Conservation (phyloP, 2,329 filamentous ascomycete species). For the Ceratocystis albifundus region DNA sequence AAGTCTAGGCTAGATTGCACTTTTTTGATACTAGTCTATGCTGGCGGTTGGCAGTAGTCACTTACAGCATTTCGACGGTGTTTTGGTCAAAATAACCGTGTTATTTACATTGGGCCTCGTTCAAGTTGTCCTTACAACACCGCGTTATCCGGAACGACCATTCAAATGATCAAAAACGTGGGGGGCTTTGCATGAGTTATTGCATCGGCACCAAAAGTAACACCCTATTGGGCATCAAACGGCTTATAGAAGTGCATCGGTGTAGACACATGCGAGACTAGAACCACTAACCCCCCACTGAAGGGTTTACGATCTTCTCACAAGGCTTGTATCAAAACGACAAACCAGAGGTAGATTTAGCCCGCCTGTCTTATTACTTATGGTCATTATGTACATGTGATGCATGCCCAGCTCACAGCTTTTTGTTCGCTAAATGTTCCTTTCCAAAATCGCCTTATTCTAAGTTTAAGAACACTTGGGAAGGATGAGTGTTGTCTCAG, state of each 20-base stretch:
- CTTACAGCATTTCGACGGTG: background rate
- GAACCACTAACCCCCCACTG: background rate
- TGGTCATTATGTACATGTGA: conserved; percentile 12
- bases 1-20: background rate
- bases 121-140: background rate
- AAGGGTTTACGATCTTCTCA: background rate
- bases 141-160: background rate
- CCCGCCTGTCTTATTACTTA: conserved; percentile 16
- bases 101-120: background rate
- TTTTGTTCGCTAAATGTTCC: background rate
- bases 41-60: background rate
- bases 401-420: conserved; percentile 22
- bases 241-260: background rate
- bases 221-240: conserved; percentile 16
- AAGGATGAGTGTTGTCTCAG: background rate
- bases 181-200: conserved; percentile 19
- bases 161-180: conserved; percentile 13
- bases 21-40: background rate
- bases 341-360: background rate
- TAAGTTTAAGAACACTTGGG: background rate
- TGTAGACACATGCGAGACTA: background rate
- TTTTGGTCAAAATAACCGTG: background rate
- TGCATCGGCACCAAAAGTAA: conserved; percentile 18
- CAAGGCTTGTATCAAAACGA: background rate
- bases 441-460: conserved; percentile 1